A percentile compares a stretch with the other conserved stretches of the same genome.
These are phyloP conservation scores for Aspergillus kassunensis DNA, from an alignment of 495 filamentous ascomycete species.

Conservation along the genomic window DNA sequence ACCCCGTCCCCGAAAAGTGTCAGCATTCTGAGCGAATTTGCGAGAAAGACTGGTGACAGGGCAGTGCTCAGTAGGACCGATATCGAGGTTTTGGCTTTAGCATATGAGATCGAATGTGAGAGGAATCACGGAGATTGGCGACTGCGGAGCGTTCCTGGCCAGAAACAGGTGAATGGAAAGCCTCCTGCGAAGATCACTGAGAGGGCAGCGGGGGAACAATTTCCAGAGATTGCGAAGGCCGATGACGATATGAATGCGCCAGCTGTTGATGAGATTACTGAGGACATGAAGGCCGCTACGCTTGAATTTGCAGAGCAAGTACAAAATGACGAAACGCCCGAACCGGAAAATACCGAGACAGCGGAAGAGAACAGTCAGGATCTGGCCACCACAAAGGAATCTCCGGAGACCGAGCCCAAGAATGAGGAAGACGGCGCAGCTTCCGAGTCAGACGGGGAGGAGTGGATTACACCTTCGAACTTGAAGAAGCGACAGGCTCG, in stretches of 20 bases:
- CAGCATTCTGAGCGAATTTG: slow-evolving; percentile 76
- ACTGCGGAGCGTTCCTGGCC: slow-evolving; percentile 68
- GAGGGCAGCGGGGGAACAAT: slow-evolving; percentile 6
- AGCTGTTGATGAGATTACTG: slow-evolving; percentile 30
- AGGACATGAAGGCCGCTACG: slow-evolving; percentile 26
- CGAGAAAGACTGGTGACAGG: slow-evolving; percentile 83
- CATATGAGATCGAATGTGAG: slow-evolving; percentile 88
- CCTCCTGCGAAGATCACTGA: slow-evolving; percentile 48
- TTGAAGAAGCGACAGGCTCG: slow-evolving; percentile 76
- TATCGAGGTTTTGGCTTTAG: slow-evolving; percentile 81
- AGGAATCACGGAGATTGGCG: slow-evolving; percentile 80
- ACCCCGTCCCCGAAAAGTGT: slow-evolving; percentile 70
- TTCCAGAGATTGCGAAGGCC: slow-evolving; percentile 7
- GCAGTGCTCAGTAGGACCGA: slow-evolving; percentile 82
- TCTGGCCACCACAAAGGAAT: slow-evolving; percentile 15
- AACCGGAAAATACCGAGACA: slow-evolving; percentile 2
- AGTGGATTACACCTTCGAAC: slow-evolving; percentile 95
- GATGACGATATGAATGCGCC: slow-evolving; percentile 3
- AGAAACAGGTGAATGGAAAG: slow-evolving; percentile 70
- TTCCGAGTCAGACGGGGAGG: slow-evolving; percentile 62
- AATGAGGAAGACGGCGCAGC: slow-evolving; percentile 41
- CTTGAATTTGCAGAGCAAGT: slow-evolving; percentile 21
- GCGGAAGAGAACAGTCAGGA: slow-evolving; percentile 9
- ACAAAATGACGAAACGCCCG: slow-evolving; percentile 4
- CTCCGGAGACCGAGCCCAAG: slow-evolving; percentile 16